Evolutionary conservation across 371 early-diverging fungal genomes (phyloP).

Genomic region (Fennellomyces sp.): DNA sequence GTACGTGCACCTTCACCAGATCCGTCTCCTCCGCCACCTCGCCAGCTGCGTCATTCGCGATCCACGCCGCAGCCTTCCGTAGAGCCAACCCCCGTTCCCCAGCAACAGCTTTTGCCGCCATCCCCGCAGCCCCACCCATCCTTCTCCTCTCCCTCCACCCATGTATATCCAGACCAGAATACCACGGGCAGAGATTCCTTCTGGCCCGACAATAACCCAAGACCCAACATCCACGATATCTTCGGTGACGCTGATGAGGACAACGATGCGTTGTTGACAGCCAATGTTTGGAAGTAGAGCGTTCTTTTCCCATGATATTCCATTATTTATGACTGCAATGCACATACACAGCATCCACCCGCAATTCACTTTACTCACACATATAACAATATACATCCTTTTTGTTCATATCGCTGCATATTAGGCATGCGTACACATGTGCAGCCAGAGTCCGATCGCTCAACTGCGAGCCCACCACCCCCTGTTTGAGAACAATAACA

Average conservation of each 20-base stretch:
- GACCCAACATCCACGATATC: neutral
- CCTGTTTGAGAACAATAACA: neutral
- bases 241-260: slow-evolving; percentile 13
- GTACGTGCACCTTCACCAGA: neutral
- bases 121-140: slow-evolving; percentile 13
- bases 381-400: too few species aligned
- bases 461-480: too few species aligned
- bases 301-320: neutral
- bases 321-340: neutral
- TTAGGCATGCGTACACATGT: too few species aligned
- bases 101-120: too few species aligned
- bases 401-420: too few species aligned
- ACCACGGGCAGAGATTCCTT: neutral
- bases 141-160: neutral
- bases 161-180: neutral
- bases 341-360: too few species aligned
- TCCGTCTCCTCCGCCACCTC: neutral
- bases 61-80: neutral
- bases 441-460: too few species aligned
- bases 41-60: neutral
- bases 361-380: too few species aligned
- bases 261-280: slow-evolving; percentile 18
- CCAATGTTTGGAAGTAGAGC: slow-evolving; percentile 22
- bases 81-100: neutral
- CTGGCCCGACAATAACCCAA: neutral